Conservation (phyloP, 768 basidiomycete genomes). For the Baorangia bicolor region DNA sequence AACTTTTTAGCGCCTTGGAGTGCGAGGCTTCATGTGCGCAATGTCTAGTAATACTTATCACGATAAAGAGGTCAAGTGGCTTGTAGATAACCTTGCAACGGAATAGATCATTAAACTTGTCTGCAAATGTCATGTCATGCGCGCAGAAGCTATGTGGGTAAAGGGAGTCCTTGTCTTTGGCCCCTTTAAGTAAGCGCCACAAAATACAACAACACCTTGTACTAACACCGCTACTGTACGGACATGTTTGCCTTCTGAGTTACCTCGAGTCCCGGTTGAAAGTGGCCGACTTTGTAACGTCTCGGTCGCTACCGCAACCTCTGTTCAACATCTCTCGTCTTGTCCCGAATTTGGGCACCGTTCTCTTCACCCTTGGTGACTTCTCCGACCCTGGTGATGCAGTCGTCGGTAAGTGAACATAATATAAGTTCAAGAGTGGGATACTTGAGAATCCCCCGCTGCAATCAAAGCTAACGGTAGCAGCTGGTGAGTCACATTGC, state of each 20-base stretch:
- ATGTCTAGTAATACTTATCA: neutral
- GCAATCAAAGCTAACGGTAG: slow-evolving; percentile 25
- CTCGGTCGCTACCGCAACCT: slow-evolving; percentile 25
- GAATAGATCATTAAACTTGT: neutral
- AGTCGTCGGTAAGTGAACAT: neutral
- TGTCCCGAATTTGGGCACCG: slow-evolving; percentile 23
- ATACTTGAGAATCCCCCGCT: slow-evolving; percentile 15
- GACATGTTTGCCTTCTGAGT: slow-evolving; percentile 2
- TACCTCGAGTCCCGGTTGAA: neutral
- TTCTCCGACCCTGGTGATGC: slow-evolving; percentile 5
- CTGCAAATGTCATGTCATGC: neutral
- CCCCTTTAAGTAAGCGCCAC: neutral
- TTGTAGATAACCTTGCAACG: neutral
- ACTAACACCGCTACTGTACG: neutral
- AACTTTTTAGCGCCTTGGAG: neutral
- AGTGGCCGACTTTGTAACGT: neutral
- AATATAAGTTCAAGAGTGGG: slow-evolving; percentile 25
- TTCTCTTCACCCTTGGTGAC: slow-evolving; percentile 13
- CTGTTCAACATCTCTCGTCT: slow-evolving; percentile 7
- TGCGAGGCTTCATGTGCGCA: neutral
- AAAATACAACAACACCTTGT: slow-evolving; percentile 29
- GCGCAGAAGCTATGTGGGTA: neutral
- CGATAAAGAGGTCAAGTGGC: neutral
- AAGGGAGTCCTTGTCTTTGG: slow-evolving; percentile 3
- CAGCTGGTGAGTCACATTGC: slow-evolving; percentile 24